A percentile compares a stretch with the other conserved stretches of the same genome.
phyloP scores from a whole-genome alignment of 371 early-diverging fungal genomes.

The Mucor lusitanicus region DNA sequence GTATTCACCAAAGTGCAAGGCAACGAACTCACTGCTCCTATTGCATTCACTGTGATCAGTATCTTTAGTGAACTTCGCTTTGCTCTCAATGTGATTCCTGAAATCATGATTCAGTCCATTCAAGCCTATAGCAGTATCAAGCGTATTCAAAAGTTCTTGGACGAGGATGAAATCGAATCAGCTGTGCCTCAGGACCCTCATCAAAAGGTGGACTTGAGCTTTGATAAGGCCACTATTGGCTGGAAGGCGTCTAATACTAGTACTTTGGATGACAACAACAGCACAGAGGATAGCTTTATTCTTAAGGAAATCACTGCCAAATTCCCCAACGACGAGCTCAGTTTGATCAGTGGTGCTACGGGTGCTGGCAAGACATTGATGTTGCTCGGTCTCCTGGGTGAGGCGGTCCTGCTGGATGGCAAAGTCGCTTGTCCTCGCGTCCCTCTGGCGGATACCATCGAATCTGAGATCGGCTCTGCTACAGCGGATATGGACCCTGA shows the following conservation, averaged over 20 bases:
- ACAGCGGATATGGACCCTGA: conserved; percentile 11
- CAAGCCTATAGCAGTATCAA: conserved; percentile 34
- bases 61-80: conserved; percentile 52
- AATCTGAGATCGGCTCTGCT: conserved; percentile 38
- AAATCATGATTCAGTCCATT: conserved; percentile 35
- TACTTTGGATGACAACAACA: not conserved
- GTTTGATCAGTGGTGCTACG: conserved; percentile 76
- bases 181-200: conserved; percentile 33
- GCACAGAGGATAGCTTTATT: conserved; percentile 45
- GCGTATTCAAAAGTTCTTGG: conserved; percentile 74
- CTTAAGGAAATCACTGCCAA: conserved; percentile 57
- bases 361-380: conserved; percentile 84
- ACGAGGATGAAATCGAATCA: conserved; percentile 67
- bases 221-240: conserved; percentile 50
- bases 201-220: conserved; percentile 36
- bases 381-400: conserved; percentile 65
- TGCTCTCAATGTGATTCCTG: conserved; percentile 57
- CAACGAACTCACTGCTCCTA: conserved; percentile 53
- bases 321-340: conserved; percentile 69
- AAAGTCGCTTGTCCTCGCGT: conserved; percentile 47
- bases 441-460: conserved; percentile 34
- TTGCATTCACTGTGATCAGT: conserved; percentile 60
- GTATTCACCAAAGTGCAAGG: conserved; percentile 57
- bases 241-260: conserved; percentile 40
- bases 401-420: conserved; percentile 51